Base-by-base conservation (phyloP, 2,329 filamentous ascomycete genomes). In the Stromatinia cepivora region DNA sequence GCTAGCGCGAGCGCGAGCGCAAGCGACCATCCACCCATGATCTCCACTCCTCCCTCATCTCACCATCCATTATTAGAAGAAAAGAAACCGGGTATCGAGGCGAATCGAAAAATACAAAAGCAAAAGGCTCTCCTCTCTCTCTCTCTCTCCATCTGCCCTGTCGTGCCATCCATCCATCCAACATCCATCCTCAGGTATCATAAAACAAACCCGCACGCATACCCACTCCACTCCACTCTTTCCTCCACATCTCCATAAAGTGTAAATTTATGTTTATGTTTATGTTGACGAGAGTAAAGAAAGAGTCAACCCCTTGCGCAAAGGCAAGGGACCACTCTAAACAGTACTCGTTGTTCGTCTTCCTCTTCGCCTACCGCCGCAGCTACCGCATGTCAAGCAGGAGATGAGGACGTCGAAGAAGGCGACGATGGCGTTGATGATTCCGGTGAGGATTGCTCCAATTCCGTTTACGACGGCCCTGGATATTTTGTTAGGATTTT, bases 391-490 rank as follows among this genome's bases (percentile, higher is more conserved):
- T 48, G 79, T 80, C 34, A 80, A 67, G 73, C 76, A 80, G 45
- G 74, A 77, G 73, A 80, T 77, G 66, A 80, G 74, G 71, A 80
- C 77, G 67, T 75, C 75, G 72, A 80, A 79, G 73, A 80, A 74
- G 25, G 72, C 67, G 42, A 75, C 76, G 53, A 78, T 77, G 57
- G 73, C 77, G 22, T 72, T 71, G 67, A 79, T 75, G 71, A 79
- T 77, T 11, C 73, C 75, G 71, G 76, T 72, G n/a, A 78, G 74
- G 42, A 78, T 72, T n/a, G 70, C 70, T 52, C 76, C 85, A 71
- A 87, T 85, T 64, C 81, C 84, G 73, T 85, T 85, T 71, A 87
- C 82, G 72, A 87, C 81, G 72, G 82, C 82, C 82, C 56, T 59
- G 54, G 13, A 7, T 45, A 7, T 9, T 39, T n/a, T 8, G 22